phyloP scores from a whole-genome alignment of 208 protist species.

The Angomonas deanei region DNA sequence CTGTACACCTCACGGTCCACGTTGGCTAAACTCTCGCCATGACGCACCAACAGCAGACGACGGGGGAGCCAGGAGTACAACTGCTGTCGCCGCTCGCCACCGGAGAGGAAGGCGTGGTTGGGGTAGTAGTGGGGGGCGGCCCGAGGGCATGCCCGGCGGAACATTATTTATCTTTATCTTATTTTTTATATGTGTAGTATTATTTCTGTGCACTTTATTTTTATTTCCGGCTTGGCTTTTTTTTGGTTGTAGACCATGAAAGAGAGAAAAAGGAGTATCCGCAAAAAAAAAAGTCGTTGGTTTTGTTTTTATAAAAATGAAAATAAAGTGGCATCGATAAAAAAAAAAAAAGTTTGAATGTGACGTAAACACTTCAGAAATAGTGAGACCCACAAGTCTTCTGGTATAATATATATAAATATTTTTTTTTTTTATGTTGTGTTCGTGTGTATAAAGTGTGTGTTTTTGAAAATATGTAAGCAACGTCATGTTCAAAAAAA shows the following conservation, averaged over 20 bases:
- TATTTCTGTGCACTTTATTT: not conserved
- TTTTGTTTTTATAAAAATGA: not conserved
- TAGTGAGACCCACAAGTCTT: no score
- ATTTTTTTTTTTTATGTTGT: not conserved
- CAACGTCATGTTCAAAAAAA: conserved; percentile 6
- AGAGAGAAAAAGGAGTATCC: conserved; percentile 7
- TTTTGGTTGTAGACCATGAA: conserved; percentile 3
- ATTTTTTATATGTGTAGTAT: not conserved
- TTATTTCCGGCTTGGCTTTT: not conserved
- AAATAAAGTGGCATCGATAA: not conserved
- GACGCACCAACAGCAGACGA: conserved; percentile 76
- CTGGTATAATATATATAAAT: no score
- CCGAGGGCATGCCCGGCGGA: not conserved
- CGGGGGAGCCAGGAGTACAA: conserved; percentile 57
- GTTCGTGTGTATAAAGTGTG: no score
- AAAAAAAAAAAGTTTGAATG: conserved; percentile 13
- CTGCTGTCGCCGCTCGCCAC: conserved; percentile 11
- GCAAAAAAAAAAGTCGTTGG: conserved; percentile 4
- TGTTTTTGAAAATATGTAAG: no score
- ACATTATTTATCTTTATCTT: not conserved
- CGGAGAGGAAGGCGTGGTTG: conserved; percentile 21
- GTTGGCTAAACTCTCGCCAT: conserved; percentile 83
- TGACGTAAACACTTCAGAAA: not conserved
- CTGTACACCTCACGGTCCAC: conserved; percentile 77
- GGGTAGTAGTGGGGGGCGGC: conserved; percentile 16